These are phyloP conservation scores for Ogataea kodamae DNA, from an alignment of 805 yeast species.

Conservation along the genomic window DNA sequence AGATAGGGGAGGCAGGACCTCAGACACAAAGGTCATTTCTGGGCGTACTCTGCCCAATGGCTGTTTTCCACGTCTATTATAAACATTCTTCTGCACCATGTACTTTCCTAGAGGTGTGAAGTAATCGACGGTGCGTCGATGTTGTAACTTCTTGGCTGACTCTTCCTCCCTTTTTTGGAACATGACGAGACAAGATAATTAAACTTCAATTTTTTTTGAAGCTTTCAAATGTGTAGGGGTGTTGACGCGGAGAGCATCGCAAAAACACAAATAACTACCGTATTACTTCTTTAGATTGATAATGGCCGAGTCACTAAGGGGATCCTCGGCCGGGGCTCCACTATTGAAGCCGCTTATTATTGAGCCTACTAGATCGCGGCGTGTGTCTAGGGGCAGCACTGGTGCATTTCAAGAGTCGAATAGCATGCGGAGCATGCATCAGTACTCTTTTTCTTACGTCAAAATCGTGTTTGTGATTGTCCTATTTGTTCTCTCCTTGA, in stretches of 20 bases:
- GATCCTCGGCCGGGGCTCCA: slow-evolving; percentile 1
- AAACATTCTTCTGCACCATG: slow-evolving; percentile 45
- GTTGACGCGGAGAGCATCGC: not conserved
- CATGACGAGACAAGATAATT: slow-evolving; percentile 1
- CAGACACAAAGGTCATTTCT: slow-evolving; percentile 61
- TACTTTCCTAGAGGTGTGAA: slow-evolving; percentile 72
- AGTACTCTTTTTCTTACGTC: slow-evolving; percentile 28
- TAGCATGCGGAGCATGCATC: slow-evolving; percentile 8
- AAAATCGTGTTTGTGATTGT: slow-evolving; percentile 43
- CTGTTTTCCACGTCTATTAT: slow-evolving; percentile 33
- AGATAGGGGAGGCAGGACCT: slow-evolving; percentile 60
- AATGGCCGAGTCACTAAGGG: slow-evolving; percentile 4
- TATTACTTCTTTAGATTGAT: not conserved
- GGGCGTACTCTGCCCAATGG: slow-evolving; percentile 59
- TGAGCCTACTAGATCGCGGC: slow-evolving; percentile 3
- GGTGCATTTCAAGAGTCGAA: slow-evolving; percentile 1
- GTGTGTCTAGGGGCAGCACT: slow-evolving; percentile 7
- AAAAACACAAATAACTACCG: not conserved
- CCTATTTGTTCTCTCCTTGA: slow-evolving; percentile 46
- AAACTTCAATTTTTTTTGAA: not conserved
- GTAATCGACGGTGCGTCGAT: slow-evolving; percentile 73
- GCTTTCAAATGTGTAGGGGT: slow-evolving; percentile 6
- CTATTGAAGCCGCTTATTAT: slow-evolving; percentile 7
- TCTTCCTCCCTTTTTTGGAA: slow-evolving; percentile 17
- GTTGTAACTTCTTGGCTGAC: slow-evolving; percentile 24